A percentile compares a stretch with the other conserved stretches of the same genome.
Conservation (phyloP, 2,329 filamentous ascomycete genomes). For the Pseudogymnoascus sp. region DNA sequence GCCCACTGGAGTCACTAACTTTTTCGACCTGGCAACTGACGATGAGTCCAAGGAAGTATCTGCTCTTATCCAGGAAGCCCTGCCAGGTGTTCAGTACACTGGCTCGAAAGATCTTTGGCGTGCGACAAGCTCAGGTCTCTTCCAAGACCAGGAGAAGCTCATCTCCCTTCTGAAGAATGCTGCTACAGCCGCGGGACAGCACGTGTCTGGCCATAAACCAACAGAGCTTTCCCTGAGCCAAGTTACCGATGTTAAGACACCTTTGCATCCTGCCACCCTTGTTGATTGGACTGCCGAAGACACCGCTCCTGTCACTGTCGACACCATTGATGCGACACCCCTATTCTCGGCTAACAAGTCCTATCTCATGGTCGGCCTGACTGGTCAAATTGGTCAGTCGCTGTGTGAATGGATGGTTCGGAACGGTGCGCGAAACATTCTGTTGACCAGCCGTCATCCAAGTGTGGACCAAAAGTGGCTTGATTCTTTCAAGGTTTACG, state of each 20-base stretch:
- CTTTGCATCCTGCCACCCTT: constrained; percentile 4
- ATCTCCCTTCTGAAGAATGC: constrained; percentile 11
- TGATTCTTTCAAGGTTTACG: constrained; percentile 11
- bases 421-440: constrained; percentile 28
- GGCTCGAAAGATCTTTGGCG: constrained; percentile 11
- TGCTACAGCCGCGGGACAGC: constrained; percentile 10
- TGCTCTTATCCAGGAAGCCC: constrained; percentile 11
- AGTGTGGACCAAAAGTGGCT: constrained; percentile 25
- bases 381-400: constrained; percentile 27
- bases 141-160: constrained; percentile 11
- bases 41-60: constrained; percentile 11
- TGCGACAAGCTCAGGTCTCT: constrained; percentile 11
- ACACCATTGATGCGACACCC: constrained; percentile 1
- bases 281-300: constrained; percentile 10
- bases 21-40: neutral
- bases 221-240: constrained; percentile 10
- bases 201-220: constrained; percentile 10
- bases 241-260: constrained; percentile 9
- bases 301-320: constrained; percentile 9
- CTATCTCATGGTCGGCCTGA: constrained; percentile 22
- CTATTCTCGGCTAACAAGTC: constrained; percentile 19
- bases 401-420: constrained; percentile 30
- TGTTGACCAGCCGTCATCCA: constrained; percentile 31
- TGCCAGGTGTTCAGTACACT: constrained; percentile 10
- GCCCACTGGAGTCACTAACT: constrained; percentile 8